phyloP scores from a whole-genome alignment of 495 filamentous ascomycete species.

The Podospora pseudopauciseta region DNA sequence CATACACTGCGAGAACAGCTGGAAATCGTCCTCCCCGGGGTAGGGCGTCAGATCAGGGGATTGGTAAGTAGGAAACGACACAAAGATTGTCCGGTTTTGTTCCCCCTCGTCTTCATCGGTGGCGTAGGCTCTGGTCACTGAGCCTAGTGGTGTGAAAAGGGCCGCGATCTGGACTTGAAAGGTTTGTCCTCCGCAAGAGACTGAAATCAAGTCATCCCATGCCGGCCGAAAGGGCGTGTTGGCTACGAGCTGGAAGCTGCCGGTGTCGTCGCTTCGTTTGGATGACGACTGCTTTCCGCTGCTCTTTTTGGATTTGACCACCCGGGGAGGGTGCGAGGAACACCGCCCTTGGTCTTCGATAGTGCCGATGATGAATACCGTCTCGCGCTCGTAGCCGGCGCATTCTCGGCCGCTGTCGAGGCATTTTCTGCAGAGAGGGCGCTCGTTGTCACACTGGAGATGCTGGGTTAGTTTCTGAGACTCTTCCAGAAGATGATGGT shows the following conservation, averaged over 20 bases:
- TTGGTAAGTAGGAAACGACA: conserved; percentile 28
- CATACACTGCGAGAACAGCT: conserved; percentile 34
- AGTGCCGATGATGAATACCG: conserved; percentile 48
- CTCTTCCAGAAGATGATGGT: neutral
- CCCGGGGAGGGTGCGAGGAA: conserved; percentile 45
- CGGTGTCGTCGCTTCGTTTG: conserved; percentile 11
- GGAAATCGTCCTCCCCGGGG: conserved; percentile 34
- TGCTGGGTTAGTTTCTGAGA: neutral
- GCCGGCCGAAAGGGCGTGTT: conserved; percentile 39
- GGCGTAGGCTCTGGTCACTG: conserved; percentile 17
- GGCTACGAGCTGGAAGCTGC: conserved; percentile 24
- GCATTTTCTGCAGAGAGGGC: conserved; percentile 61
- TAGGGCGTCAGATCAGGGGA: conserved; percentile 30
- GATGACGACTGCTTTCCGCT: conserved; percentile 13
- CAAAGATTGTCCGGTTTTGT: conserved; percentile 12
- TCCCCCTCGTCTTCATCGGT: conserved; percentile 20
- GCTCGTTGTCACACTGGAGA: conserved; percentile 54
- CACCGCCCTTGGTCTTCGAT: conserved; percentile 43
- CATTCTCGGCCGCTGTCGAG: conserved; percentile 60
- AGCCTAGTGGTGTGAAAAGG: conserved; percentile 30
- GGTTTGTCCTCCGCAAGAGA: conserved; percentile 26
- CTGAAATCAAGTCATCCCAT: conserved; percentile 39
- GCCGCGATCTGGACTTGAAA: conserved; percentile 38
- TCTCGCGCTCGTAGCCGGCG: conserved; percentile 57
- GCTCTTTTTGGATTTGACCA: conserved; percentile 32